phyloP scores from a whole-genome alignment of 108 stramenopile genomes.

The Epithemia pelagica region DNA sequence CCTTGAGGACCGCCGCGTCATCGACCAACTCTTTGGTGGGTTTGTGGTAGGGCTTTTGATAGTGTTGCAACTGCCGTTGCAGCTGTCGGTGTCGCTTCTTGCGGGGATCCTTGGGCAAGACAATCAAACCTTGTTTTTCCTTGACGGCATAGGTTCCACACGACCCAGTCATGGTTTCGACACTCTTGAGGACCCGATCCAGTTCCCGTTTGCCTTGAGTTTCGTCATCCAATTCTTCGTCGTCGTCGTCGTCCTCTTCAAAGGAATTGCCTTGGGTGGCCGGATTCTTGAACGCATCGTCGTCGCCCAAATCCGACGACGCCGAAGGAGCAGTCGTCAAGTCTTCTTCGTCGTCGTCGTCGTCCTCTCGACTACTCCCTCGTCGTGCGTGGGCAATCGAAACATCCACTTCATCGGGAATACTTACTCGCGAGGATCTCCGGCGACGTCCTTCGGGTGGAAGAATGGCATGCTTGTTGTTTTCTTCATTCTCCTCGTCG shows the following conservation, averaged over 20 bases:
- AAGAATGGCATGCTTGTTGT: not conserved
- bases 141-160: slow-evolving; percentile 56
- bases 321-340: not conserved
- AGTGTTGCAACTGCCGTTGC: not conserved
- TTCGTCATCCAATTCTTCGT: slow-evolving; percentile 1
- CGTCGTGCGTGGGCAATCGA: not conserved
- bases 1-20: no score
- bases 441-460: not conserved
- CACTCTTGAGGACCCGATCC: slow-evolving; percentile 17
- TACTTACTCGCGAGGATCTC: not conserved
- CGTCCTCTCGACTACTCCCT: not conserved
- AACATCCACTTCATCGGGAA: not conserved
- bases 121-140: slow-evolving; percentile 28
- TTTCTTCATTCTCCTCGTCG: not conserved
- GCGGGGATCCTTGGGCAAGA: slow-evolving; percentile 38
- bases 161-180: slow-evolving; percentile 24
- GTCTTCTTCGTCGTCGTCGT: slow-evolving; percentile 16
- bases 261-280: not conserved
- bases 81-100: not conserved
- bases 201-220: not conserved
- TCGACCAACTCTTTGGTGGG: no score
- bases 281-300: not conserved
- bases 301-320: not conserved
- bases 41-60: no score
- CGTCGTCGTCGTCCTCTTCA: not conserved